phyloP scores from a whole-genome alignment of 2,329 filamentous ascomycete species.

The Pseudodiploospora longispora region DNA sequence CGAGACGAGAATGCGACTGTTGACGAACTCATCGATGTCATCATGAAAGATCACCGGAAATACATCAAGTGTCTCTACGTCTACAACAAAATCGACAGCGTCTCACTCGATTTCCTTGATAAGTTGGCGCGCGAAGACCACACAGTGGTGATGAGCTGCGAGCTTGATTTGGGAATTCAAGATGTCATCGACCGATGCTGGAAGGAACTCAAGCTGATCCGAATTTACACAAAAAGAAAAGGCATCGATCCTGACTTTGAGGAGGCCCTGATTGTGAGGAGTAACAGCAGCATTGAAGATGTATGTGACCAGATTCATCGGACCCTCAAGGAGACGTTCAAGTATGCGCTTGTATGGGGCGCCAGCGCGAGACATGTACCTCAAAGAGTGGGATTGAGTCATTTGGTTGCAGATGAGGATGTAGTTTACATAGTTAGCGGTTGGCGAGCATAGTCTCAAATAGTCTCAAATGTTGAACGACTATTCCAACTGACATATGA shows the following conservation, averaged over 20 bases:
- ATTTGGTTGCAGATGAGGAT: constrained; percentile 66
- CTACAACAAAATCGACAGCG: constrained; percentile 98
- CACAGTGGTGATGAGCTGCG: constrained; percentile 95
- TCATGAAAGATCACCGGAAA: constrained; percentile 98
- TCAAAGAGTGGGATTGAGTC: constrained; percentile 80
- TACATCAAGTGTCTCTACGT: constrained; percentile 95
- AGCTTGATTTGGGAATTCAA: constrained; percentile 84
- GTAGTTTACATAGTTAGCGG: constrained; percentile 60
- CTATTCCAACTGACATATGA: too few species aligned
- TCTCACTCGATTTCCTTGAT: constrained; percentile 89
- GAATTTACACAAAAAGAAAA: constrained; percentile 96
- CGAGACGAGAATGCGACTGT: constrained; percentile 93
- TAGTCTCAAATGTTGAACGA: not conserved
- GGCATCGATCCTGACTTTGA: constrained; percentile 80
- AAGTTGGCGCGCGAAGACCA: constrained; percentile 84
- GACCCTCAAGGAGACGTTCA: constrained; percentile 95
- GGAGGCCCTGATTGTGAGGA: constrained; percentile 88
- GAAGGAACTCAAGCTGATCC: constrained; percentile 82
- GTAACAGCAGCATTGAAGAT: constrained; percentile 84
- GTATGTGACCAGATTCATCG: constrained; percentile 94
- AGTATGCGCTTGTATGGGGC: constrained; percentile 97
- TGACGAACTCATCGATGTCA: constrained; percentile 97
- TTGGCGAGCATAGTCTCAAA: constrained; percentile 46
- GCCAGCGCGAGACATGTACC: constrained; percentile 92
- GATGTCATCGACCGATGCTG: constrained; percentile 94